phyloP scores from a whole-genome alignment of 2,329 filamentous ascomycete genomes.

The Metarhizium humberi region DNA sequence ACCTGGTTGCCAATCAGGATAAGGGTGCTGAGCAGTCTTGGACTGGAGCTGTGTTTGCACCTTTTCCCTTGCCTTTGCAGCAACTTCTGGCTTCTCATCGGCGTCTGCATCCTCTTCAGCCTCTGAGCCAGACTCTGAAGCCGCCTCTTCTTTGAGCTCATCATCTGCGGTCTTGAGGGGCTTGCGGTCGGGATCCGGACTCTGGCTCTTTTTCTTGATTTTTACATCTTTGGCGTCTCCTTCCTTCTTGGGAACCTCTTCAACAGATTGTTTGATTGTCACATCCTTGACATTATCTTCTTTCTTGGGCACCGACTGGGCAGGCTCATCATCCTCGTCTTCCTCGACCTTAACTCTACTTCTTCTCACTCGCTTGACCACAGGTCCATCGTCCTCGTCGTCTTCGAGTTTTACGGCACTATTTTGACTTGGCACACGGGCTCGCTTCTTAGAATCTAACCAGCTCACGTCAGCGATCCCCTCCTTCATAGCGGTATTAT shows the following conservation, averaged over 20 bases:
- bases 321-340: constrained; percentile 38
- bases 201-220: constrained; percentile 6
- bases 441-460: constrained; percentile 37
- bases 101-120: constrained; percentile 40
- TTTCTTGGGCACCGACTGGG: constrained; percentile 24
- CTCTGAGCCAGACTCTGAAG: constrained; percentile 26
- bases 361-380: constrained; percentile 46
- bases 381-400: constrained; percentile 48
- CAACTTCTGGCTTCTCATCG: constrained; percentile 58
- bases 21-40: constrained; percentile 61
- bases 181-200: constrained; percentile 10
- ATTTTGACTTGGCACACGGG: constrained; percentile 17
- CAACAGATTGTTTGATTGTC: not conserved
- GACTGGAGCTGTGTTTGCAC: constrained; percentile 67
- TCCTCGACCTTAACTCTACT: constrained; percentile 39
- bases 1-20: constrained; percentile 87
- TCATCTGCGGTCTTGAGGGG: constrained; percentile 18
- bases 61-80: constrained; percentile 69
- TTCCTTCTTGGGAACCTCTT: constrained; percentile 7
- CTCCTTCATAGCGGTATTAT: not conserved
- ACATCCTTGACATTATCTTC: constrained; percentile 10
- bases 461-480: not conserved
- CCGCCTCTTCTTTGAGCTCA: constrained; percentile 17
- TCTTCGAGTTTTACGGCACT: constrained; percentile 20
- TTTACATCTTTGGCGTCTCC: constrained; percentile 2